Base-by-base conservation (phyloP, 106 monocot species). In the Dioscorea alata region DNA sequence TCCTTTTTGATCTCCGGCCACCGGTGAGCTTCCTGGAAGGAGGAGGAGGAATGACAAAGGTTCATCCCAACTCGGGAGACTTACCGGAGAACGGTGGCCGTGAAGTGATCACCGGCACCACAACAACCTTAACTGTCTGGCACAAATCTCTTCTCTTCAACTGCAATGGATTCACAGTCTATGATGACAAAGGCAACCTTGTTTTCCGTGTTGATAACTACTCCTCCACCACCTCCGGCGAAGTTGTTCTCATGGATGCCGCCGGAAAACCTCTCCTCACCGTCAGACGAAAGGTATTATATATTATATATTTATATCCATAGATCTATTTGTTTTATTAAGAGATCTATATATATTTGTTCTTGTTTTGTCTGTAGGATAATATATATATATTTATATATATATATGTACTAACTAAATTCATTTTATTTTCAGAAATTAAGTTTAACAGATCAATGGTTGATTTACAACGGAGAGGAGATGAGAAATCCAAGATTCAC, bases 231-330 rank as follows among this genome's bases (percentile, higher is more conserved):
- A 42, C 25, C 8, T 73, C 50, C 17, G 54, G 69, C 23, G 85
- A 85, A 64, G 49, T 89, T 50, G 73, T 89, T 21, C 89, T 89
- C 79, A 89, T 89, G 89, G 85, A 89, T 63, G 73, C 81, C 14
- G 60, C 42, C 68, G 89, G 89, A 18, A 77, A 75, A 61, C 74
- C 89, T 8, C 85, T 89, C 51, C 74, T 82, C 61, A 84, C 74
- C 48, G 17, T 82, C 35, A 79, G 89, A 21, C 72, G 73, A 42
- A 83, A 85, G 82, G 89, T 82, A 23, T 64, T 33, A 13, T 52
- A 31, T 4, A 18, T n/a, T 54, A 16, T 23, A 13, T 63, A 9
- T 35, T 28, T 28, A 28, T 28, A 28, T 28, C 28, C 28, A 28
- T 3, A 28, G 28, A 28, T 28, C 28, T 28, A 28, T 3, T 28